A percentile compares a stretch with the other conserved stretches of the same genome.
These are phyloP conservation scores for Sugiyamaella grinbergsii DNA, from an alignment of 1,139 yeast genomes.

Conservation along the genomic window DNA sequence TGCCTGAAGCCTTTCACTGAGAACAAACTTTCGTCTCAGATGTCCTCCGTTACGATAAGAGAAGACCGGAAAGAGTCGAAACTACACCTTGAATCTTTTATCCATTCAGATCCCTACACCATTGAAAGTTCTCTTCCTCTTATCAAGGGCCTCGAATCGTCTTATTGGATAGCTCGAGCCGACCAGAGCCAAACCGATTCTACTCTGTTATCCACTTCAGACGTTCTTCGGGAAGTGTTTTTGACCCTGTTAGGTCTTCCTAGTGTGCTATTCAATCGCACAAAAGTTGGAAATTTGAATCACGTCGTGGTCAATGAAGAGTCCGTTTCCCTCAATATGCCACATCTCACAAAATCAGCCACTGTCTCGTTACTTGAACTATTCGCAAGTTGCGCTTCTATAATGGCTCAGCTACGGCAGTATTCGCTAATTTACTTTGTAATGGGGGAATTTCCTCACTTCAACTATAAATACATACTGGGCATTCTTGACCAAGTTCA, in stretches of 20 bases:
- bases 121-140: neutral
- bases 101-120: constrained; percentile 3
- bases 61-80: neutral
- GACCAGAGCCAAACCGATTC: neutral
- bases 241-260: constrained; percentile 28
- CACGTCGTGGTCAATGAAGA: constrained; percentile 9
- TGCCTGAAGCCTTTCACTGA: neutral
- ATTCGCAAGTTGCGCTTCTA: constrained; percentile 24
- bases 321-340: constrained; percentile 8
- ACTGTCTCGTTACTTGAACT: constrained; percentile 20
- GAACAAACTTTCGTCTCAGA: neutral
- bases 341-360: constrained; percentile 23
- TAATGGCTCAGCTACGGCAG: constrained; percentile 27
- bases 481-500: constrained; percentile 24
- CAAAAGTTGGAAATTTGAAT: constrained; percentile 6
- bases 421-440: constrained; percentile 24
- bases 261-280: constrained; percentile 17
- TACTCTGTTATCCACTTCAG: constrained; percentile 23
- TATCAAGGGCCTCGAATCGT: neutral
- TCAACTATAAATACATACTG: constrained; percentile 24
- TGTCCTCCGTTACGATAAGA: neutral
- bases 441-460: constrained; percentile 21
- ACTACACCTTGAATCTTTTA: constrained; percentile 6
- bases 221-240: constrained; percentile 28
- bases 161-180: constrained; percentile 2